Evolutionary conservation across 1,284 basidiomycete genomes (phyloP), one percentile per base, ranked within the genome.

Genomic region (Cutaneotrichosporon spelunceum): DNA sequence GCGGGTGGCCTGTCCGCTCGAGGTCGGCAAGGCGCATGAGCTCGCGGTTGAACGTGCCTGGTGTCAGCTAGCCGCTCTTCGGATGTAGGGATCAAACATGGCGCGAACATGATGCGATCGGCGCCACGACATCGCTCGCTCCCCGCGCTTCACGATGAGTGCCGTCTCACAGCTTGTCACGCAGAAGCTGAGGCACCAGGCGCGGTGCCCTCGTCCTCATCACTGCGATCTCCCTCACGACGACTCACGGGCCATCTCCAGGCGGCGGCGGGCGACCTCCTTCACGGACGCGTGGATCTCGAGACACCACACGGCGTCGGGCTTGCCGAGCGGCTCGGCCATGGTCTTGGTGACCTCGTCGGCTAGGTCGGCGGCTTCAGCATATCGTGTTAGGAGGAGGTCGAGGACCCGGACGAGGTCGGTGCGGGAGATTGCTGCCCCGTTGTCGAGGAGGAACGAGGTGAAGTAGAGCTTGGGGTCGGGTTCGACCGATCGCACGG

Each of bases 11-110:
- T 5, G 19, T n/a, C 9, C 27, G 26, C 27, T 50, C 48, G 48
- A 50, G 48, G 48, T 50, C 48, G 4, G 13, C 27, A 16, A 50
- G 48, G 26, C 48, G 48, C 48, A 50, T 50, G 27, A 50, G 48
- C 27, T 27, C 27, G 48, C 48, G 48, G 3, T 50, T 50, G 48
- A 50, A 50, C 9, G 48, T 50, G 9, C 48, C 48, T 50, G 19
- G 27, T 16, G 27, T 50, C 27, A 50, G 27, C 19, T 5, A n/a
- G n/a, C n/a, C n/a, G n/a, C n/a, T n/a, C n/a, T n/a, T n/a, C n/a
- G n/a, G n/a, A n/a, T n/a, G n/a, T n/a, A n/a, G n/a, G n/a, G n/a
- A n/a, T n/a, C n/a, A n/a, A n/a, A 33, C 30, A 33, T 2, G 30
- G n/a, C 8, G 3, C 39, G 39, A 42, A 42, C 39, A 8, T 2